phyloP scores from a whole-genome alignment of 169 alveolate species.

The Plasmodium berghei region DNA sequence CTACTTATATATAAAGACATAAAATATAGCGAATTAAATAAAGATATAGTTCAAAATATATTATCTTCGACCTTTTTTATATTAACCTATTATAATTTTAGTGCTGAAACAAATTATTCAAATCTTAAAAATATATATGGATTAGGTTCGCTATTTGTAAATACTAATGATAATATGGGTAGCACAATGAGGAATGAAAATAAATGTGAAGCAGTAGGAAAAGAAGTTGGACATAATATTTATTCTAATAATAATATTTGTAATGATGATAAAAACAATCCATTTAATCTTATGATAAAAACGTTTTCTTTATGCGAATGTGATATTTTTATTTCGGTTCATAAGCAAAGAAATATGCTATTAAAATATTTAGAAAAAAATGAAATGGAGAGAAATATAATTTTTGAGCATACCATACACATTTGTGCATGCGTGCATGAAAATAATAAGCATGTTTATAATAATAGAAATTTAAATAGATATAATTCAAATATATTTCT shows the following conservation, averaged over 20 bases:
- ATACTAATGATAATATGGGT: conserved; percentile 28
- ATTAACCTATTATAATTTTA: conserved; percentile 64
- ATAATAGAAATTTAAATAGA: conserved; percentile 9
- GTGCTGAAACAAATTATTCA: conserved; percentile 65
- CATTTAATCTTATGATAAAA: conserved; percentile 39
- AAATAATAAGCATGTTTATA: conserved; percentile 7
- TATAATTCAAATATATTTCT: conserved; percentile 48
- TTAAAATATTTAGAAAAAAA: conserved; percentile 63
- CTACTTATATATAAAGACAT: conserved; percentile 61
- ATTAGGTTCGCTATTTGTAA: conserved; percentile 75
- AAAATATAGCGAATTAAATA: conserved; percentile 46
- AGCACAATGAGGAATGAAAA: not conserved
- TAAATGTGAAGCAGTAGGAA: not conserved
- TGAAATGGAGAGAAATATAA: conserved; percentile 64
- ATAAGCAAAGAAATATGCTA: conserved; percentile 69
- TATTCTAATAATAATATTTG: no score
- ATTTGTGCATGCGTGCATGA: conserved; percentile 76
- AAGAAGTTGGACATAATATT: not conserved
- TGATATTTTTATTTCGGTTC: conserved; percentile 70
- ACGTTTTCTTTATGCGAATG: conserved; percentile 73
- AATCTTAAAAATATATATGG: conserved; percentile 73
- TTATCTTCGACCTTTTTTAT: conserved; percentile 70
- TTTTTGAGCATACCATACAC: conserved; percentile 75
- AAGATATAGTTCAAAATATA: conserved; percentile 43
- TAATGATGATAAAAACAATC: not conserved